These are phyloP conservation scores for Emmonsiellopsis sp. DNA, from an alignment of 2,329 filamentous ascomycete species.

Conservation along the genomic window DNA sequence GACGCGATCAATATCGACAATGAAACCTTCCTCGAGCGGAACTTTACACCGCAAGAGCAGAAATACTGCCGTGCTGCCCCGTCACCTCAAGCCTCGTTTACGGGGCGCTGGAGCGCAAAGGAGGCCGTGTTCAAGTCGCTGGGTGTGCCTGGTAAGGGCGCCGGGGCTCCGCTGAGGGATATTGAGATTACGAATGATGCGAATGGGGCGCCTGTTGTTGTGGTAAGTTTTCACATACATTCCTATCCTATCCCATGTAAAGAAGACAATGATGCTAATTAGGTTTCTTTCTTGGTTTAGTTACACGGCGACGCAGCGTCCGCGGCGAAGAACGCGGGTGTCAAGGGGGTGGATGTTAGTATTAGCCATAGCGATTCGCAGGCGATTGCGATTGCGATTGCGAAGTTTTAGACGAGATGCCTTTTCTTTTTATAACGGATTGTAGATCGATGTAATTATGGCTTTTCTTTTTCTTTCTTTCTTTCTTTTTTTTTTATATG, in stretches of 20 bases:
- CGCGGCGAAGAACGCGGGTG: conserved; percentile 75
- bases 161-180: conserved; percentile 80
- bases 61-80: conserved; percentile 75
- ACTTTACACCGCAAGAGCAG: conserved; percentile 81
- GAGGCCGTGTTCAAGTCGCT: conserved; percentile 98
- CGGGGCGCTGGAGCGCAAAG: conserved; percentile 93
- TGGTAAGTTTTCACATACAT: conserved; percentile 54
- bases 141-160: conserved; percentile 76
- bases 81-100: conserved; percentile 80
- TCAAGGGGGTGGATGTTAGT: conserved; percentile 83
- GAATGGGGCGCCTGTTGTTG: conserved; percentile 73
- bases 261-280: neutral
- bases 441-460: neutral
- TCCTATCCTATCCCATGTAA: conserved; percentile 8
- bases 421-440: neutral
- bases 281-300: conserved; percentile 39
- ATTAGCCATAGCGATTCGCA: conserved; percentile 94
- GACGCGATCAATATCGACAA: conserved; percentile 84
- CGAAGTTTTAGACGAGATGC: conserved; percentile 52
- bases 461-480: neutral
- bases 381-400: conserved; percentile 87
- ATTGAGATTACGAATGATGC: conserved; percentile 84
- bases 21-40: conserved; percentile 86
- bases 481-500: neutral
- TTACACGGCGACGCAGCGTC: conserved; percentile 75